phyloP scores from a whole-genome alignment of 805 yeast species.

The Kodamaea nitidulidarum region DNA sequence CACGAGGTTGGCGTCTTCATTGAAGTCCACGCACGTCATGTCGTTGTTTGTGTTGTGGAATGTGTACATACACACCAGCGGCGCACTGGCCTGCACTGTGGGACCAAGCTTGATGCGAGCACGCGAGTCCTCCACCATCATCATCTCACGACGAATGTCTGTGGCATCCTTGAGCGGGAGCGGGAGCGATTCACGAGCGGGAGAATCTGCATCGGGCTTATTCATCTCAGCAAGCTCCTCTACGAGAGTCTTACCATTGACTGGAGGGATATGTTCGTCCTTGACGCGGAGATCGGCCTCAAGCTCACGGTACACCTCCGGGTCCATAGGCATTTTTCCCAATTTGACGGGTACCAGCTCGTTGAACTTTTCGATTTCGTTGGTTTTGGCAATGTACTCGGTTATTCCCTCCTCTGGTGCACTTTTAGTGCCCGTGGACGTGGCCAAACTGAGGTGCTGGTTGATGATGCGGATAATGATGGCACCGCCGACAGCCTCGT shows the following conservation, averaged over 20 bases:
- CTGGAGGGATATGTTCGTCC: constrained; percentile 50
- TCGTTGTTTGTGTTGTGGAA: constrained; percentile 93
- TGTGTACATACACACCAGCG: constrained; percentile 96
- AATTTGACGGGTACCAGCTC: constrained; percentile 63
- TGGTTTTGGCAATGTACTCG: constrained; percentile 38
- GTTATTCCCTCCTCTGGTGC: constrained; percentile 51
- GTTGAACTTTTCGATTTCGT: constrained; percentile 59
- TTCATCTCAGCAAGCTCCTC: constrained; percentile 62
- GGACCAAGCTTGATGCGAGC: constrained; percentile 65
- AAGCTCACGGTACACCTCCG: constrained; percentile 78
- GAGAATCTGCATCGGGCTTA: constrained; percentile 59
- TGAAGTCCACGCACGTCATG: constrained; percentile 80
- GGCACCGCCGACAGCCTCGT: constrained; percentile 89
- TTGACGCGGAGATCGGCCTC: constrained; percentile 76
- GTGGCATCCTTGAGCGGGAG: constrained; percentile 77
- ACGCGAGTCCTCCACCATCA: constrained; percentile 77
- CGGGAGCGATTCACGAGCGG: constrained; percentile 72
- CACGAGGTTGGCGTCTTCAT: constrained; percentile 77
- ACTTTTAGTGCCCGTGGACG: constrained; percentile 25
- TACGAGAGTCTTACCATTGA: constrained; percentile 45
- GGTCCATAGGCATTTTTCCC: constrained; percentile 82
- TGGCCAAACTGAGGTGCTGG: constrained; percentile 64
- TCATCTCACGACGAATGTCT: constrained; percentile 76
- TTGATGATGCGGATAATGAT: constrained; percentile 81
- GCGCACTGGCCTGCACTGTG: constrained; percentile 68